phyloP scores from a whole-genome alignment of 2,329 filamentous ascomycete species.

The Lachnum nothofagi region DNA sequence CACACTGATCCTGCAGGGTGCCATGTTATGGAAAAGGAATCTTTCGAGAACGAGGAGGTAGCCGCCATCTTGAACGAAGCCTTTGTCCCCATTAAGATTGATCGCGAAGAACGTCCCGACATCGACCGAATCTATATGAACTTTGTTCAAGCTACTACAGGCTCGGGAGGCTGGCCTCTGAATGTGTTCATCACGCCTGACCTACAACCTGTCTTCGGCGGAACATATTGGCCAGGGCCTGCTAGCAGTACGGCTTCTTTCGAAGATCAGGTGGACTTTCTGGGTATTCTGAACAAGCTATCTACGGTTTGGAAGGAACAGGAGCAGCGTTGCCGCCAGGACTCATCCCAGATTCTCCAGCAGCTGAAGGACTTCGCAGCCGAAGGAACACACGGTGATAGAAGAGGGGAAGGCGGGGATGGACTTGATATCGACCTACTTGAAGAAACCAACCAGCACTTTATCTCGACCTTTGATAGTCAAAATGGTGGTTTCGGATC shows the following conservation, averaged over 20 bases:
- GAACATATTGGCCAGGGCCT: slow-evolving; percentile 79
- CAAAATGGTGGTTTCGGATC: slow-evolving; percentile 72
- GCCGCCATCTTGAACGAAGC: slow-evolving; percentile 76
- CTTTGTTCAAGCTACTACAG: slow-evolving; percentile 90
- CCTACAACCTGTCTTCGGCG: slow-evolving; percentile 88
- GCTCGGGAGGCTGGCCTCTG: slow-evolving; percentile 85
- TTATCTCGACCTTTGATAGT: slow-evolving; percentile 73
- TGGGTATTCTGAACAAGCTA: slow-evolving; percentile 78
- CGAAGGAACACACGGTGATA: slow-evolving; percentile 64
- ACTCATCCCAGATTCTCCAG: slow-evolving; percentile 73
- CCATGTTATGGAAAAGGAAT: slow-evolving; percentile 89
- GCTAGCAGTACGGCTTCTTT: slow-evolving; percentile 36
- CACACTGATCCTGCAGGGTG: slow-evolving; percentile 50
- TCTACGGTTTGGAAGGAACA: slow-evolving; percentile 73
- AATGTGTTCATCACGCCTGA: slow-evolving; percentile 96
- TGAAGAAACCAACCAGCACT: slow-evolving; percentile 82
- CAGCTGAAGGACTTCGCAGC: slow-evolving; percentile 84
- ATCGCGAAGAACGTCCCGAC: slow-evolving; percentile 89
- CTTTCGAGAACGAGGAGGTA: slow-evolving; percentile 77
- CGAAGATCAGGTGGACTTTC: slow-evolving; percentile 67
- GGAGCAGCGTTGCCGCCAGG: slow-evolving; percentile 73
- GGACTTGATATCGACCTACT: slow-evolving; percentile 83
- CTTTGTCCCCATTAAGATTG: slow-evolving; percentile 89
- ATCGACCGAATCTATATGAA: slow-evolving; percentile 98
- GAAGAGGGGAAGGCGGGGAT: slow-evolving; percentile 47